Conservation (phyloP, 2,329 filamentous ascomycete species). For the Colletotrichum karsti region DNA sequence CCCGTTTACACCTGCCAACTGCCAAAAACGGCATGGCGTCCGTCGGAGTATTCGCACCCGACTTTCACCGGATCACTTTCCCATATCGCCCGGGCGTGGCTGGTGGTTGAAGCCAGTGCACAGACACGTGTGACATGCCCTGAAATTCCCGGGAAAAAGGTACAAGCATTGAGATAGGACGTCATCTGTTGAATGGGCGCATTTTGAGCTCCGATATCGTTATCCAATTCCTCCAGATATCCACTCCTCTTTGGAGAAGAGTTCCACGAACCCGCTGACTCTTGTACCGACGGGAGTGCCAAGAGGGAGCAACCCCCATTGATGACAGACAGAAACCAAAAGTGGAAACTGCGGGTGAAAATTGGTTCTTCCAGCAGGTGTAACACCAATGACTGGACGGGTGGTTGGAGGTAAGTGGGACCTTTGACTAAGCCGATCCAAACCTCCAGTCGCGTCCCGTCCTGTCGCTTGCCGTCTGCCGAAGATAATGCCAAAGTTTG, state of each 20-base stretch:
- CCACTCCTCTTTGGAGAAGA: constrained; percentile 2
- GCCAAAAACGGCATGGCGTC: not conserved
- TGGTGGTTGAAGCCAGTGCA: constrained; percentile 8
- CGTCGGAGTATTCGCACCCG: not conserved
- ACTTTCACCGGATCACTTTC: not conserved
- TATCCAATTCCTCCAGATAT: not conserved
- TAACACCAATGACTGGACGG: not conserved
- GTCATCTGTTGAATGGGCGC: not conserved
- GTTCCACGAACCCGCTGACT: constrained; percentile 16
- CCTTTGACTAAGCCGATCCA: constrained; percentile 3
- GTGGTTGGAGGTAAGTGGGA: not conserved
- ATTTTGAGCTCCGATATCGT: constrained; percentile 22
- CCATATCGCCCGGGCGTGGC: not conserved
- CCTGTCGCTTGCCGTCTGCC: too few relatives aligned
- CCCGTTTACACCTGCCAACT: constrained; percentile 22
- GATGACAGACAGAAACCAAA: constrained; percentile 14
- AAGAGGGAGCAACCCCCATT: constrained; percentile 9
- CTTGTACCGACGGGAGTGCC: not conserved
- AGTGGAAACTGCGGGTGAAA: constrained; percentile 8
- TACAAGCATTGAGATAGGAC: not conserved
- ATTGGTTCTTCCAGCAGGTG: constrained; percentile 2
- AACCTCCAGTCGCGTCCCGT: not conserved
- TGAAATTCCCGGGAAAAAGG: not conserved
- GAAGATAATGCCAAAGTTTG: too few relatives aligned
- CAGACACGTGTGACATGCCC: constrained; percentile 1